Base-by-base conservation (phyloP, 2,329 filamentous ascomycete species). In the Macrophomina pseudophaseolina region DNA sequence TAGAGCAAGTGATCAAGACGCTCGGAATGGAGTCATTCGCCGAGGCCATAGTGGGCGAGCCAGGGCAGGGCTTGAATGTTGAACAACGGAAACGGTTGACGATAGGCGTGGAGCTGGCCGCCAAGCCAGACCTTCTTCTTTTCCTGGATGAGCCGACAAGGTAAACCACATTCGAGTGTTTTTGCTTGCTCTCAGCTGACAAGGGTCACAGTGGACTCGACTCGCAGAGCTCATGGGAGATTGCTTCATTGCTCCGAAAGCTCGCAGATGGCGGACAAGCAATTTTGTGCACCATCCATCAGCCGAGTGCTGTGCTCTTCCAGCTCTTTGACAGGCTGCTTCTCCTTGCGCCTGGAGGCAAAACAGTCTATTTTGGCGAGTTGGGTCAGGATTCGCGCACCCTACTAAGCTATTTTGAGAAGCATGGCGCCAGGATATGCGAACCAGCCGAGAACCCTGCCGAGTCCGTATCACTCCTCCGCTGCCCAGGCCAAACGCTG, bases 91-190 rank as follows among this genome's bases (percentile, higher is more conserved):
- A 92, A 77, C 82, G 89, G 58, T 80, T 91, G 8, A 91, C 90
- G 0, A 92, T 92, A 67, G 90, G 88, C 68, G 89, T 91, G 9
- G 90, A 92, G 73, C 80, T 92, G 14, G 90, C 89, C 7, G 89
- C 90, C 2, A 88, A 90, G 73, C 90, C 90, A 0, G 84, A 84
- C 68, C 80, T 89, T 0, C 77, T 89, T 0, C 82, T 90, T 1
- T 90, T 89, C 77, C 80, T 89, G 8, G 87, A 89, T 60, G 87
- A 89, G 71, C 88, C 63, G 3, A 84, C 82, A 75, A 53, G 64
- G 40, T 44, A 44, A 38, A 11, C 8, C 5, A 5, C 23, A 23
- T 23, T 23, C 23, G 23, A 2, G 23, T 23, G 23, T 11, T 14
- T 1, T n/a, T 9, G 40, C 5, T 12, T 14, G 40, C n/a, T 18